These are phyloP conservation scores for Lachancea thermotolerans DNA, from an alignment of 805 yeast species.

Conservation along the genomic window DNA sequence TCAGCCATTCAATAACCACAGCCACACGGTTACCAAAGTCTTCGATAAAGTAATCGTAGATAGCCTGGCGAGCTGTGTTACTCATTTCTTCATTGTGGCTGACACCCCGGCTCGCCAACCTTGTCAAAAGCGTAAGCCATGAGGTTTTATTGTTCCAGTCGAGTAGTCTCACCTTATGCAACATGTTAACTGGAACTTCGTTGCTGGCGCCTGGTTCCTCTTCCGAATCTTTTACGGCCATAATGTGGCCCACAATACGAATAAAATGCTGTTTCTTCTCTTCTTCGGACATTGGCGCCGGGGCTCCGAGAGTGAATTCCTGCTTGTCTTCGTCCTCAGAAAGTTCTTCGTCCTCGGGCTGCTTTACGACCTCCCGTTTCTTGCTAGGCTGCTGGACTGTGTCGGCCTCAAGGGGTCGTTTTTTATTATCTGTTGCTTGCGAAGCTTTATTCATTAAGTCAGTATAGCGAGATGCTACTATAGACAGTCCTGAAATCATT, in stretches of 20 bases:
- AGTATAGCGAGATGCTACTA: slow-evolving; percentile 59
- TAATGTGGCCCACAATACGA: slow-evolving; percentile 40
- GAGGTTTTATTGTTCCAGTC: slow-evolving; percentile 62
- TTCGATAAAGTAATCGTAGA: slow-evolving; percentile 65
- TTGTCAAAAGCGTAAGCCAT: slow-evolving; percentile 68
- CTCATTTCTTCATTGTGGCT: slow-evolving; percentile 40
- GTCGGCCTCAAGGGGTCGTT: slow-evolving; percentile 15
- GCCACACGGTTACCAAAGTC: slow-evolving; percentile 70
- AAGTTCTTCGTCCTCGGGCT: slow-evolving; percentile 9
- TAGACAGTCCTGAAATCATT: slow-evolving; percentile 60
- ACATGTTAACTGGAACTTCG: background rate
- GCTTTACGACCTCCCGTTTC: slow-evolving; percentile 10
- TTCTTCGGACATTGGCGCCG: slow-evolving; percentile 43
- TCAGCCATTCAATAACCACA: slow-evolving; percentile 81
- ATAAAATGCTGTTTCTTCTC: slow-evolving; percentile 53
- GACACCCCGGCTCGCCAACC: slow-evolving; percentile 81
- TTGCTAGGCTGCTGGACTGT: background rate
- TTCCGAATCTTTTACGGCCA: slow-evolving; percentile 15
- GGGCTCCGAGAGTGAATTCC: slow-evolving; percentile 30
- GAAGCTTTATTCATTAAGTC: slow-evolving; percentile 34
- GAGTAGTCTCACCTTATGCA: slow-evolving; percentile 25
- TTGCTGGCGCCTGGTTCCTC: slow-evolving; percentile 11
- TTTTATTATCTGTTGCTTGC: slow-evolving; percentile 7
- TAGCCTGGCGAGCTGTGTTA: slow-evolving; percentile 57
- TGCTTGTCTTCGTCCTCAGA: slow-evolving; percentile 12